Evolutionary conservation across 257 asterid species (phyloP).

Genomic region (Solanum medicagineum): DNA sequence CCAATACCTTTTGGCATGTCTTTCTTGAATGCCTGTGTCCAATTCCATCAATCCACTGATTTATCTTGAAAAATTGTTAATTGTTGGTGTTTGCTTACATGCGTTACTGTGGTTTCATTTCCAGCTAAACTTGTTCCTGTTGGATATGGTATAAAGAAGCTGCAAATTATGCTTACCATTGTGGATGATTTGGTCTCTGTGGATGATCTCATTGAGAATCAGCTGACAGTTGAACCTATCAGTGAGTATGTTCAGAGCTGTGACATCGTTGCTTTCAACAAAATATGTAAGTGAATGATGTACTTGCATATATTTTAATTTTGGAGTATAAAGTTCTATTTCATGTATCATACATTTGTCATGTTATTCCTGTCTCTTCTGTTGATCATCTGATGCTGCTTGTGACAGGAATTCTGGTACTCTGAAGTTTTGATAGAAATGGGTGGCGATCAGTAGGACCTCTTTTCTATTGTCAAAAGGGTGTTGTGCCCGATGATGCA

Average conservation of each 20-base stretch:
- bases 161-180: slow-evolving; percentile 64
- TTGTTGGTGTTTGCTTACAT: neutral
- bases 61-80: neutral
- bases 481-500: neutral
- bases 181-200: slow-evolving; percentile 63
- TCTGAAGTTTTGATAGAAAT: neutral
- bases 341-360: neutral
- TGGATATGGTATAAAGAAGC: slow-evolving; percentile 74
- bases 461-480: neutral
- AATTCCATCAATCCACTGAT: neutral
- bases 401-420: neutral
- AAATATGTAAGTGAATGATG: slow-evolving; percentile 26
- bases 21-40: neutral
- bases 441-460: neutral
- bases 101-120: neutral
- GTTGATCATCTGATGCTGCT: neutral
- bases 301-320: slow-evolving; percentile 9
- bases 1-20: neutral
- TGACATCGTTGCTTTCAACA: slow-evolving; percentile 71
- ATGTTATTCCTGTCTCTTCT: neutral
- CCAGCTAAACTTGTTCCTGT: slow-evolving; percentile 55
- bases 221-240: slow-evolving; percentile 45
- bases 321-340: neutral
- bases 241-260: slow-evolving; percentile 59
- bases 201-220: slow-evolving; percentile 44